These are phyloP conservation scores for Pseudocohnilembus persalinus DNA, from an alignment of 169 alveolate species.

Conservation along the genomic window DNA sequence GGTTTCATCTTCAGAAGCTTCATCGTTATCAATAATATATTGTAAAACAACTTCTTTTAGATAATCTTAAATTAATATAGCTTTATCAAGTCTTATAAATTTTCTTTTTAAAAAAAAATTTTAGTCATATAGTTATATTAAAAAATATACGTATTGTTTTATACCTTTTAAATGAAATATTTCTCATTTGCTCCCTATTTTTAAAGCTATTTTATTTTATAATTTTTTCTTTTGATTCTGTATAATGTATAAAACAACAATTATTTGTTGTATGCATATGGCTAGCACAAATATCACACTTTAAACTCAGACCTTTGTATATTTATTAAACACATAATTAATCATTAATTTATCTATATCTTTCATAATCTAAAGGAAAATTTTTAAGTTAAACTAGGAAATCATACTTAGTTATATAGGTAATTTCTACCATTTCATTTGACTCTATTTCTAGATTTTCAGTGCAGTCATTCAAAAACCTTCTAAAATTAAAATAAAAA, in stretches of 20 bases:
- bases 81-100: neutral
- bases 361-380: conserved; percentile 8
- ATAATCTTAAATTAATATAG: neutral
- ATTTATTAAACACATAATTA: neutral
- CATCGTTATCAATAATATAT: neutral
- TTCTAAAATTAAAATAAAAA: neutral
- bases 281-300: conserved; percentile 8
- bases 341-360: neutral
- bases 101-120: neutral
- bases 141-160: too few relatives aligned
- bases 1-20: neutral
- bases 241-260: conserved; percentile 1
- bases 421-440: neutral
- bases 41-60: neutral
- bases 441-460: neutral
- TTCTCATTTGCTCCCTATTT: too few relatives aligned
- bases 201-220: neutral
- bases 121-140: too few relatives aligned
- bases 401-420: conserved; percentile 1
- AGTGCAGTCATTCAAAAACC: neutral
- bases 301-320: neutral
- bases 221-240: neutral
- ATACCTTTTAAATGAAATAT: too few relatives aligned
- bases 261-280: neutral
- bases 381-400: neutral